Evolutionary conservation across 2,329 filamentous ascomycete species (phyloP), one percentile per base, ranked within the genome.

Genomic region (Neonectria coccinea): DNA sequence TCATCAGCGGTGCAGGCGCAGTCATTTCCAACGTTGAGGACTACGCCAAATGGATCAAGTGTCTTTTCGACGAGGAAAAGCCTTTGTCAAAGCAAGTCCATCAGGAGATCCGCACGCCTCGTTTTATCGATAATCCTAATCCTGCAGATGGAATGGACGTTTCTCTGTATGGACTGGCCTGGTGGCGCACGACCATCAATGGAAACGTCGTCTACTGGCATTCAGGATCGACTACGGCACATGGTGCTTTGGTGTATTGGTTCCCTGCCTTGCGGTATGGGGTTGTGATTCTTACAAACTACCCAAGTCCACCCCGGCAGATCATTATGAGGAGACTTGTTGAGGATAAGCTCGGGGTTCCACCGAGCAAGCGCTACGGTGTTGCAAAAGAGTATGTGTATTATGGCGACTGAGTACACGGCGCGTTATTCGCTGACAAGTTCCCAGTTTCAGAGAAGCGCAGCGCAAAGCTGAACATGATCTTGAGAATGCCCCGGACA

Each of bases 11-110:
- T 11, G 81, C 81, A 2, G 82, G 81, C 1, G 76, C 74, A 11
- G 70, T 81, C 47, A 74, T 87, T 27, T 83, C 81, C 20, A 84
- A 79, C 52, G 83, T 84, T 1, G 55, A 77, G 9, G 85, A 88
- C 73, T 87, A 85, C 69, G 71, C 79, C 1, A 82, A 80, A 67
- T 89, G 86, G 86, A 67, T 87, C 1, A 75, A 77, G 18, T 83
- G 81, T 18, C 75, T 87, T 20, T 74, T 88, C 20, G 69, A 78
- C 10, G 41, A 72, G 39, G 45, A 58, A 0, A 51, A 39, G 2
- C 73, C 73, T 2, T 66, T 78, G 4, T 73, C 74, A 3, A 44
- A 67, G 12, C 60, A 36, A 0, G 67, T 70, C 2, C 76, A 77
- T 48, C 10, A 56, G 2, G 75, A 78, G 14, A 72, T 80, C 7